phyloP scores from a whole-genome alignment of 768 basidiomycete species.

The Termitomyces sp. region DNA sequence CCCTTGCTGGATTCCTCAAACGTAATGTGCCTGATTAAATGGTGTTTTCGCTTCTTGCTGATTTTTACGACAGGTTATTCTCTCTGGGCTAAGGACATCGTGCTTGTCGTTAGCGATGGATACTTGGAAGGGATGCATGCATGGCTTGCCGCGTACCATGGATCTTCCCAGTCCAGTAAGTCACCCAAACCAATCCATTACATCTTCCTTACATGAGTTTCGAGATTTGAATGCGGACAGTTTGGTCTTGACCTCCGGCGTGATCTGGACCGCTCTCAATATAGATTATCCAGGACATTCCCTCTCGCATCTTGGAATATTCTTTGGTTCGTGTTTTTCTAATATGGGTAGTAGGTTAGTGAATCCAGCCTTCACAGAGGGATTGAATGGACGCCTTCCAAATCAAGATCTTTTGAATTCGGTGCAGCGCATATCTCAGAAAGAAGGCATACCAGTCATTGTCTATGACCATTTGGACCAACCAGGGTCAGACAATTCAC shows the following conservation, averaged over 20 bases:
- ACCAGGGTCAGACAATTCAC: constrained; percentile 23
- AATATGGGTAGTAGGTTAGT: background rate
- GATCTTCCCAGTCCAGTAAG: constrained; percentile 61
- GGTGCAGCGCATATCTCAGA: constrained; percentile 66
- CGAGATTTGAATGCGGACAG: constrained; percentile 67
- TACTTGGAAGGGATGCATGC: constrained; percentile 92
- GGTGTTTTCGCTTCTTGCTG: background rate
- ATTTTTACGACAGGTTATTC: constrained; percentile 58
- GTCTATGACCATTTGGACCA: constrained; percentile 75
- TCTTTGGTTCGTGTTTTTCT: constrained; percentile 64
- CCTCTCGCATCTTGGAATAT: constrained; percentile 93
- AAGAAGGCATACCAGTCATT: constrained; percentile 72
- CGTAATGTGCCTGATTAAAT: constrained; percentile 43
- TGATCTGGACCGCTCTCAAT: constrained; percentile 93
- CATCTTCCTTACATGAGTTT: background rate
- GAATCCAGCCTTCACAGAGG: constrained; percentile 55
- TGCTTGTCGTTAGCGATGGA: constrained; percentile 87
- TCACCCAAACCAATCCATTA: background rate
- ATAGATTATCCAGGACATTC: constrained; percentile 98
- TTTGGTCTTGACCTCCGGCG: constrained; percentile 70
- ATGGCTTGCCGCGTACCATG: constrained; percentile 86
- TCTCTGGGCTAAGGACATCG: constrained; percentile 92
- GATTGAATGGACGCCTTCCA: constrained; percentile 89
- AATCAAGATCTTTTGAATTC: constrained; percentile 96
- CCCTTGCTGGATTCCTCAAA: constrained; percentile 82